Conservation (phyloP, 78 protist genomes). For the Dictyostelium brefeldianum region DNA sequence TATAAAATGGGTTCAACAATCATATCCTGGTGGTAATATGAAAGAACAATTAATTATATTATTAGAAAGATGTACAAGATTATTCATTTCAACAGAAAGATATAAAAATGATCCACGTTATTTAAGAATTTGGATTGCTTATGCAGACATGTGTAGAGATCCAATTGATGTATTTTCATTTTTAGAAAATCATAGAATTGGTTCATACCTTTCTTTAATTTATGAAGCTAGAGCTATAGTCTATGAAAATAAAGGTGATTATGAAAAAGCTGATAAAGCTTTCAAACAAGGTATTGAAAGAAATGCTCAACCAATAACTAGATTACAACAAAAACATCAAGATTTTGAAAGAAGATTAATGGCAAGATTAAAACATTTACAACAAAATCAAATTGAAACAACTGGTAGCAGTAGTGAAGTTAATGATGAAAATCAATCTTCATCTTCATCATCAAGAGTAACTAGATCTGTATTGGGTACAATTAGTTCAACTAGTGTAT, state of each 20-base stretch:
- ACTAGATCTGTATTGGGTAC: conserved; percentile 63
- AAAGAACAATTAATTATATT: conserved; percentile 54
- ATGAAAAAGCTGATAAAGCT: conserved; percentile 63
- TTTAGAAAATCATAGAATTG: conserved; percentile 47
- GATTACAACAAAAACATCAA: conserved; percentile 55
- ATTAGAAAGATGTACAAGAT: conserved; percentile 66
- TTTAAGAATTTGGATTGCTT: conserved; percentile 72
- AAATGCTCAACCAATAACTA: conserved; percentile 56
- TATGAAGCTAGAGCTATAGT: conserved; percentile 82
- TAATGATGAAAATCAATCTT: neutral
- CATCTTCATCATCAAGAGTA: neutral
- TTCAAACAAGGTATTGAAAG: conserved; percentile 62
- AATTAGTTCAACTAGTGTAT: neutral
- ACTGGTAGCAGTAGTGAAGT: neutral
- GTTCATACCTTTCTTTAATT: conserved; percentile 42
- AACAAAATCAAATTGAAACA: neutral
- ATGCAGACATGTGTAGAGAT: conserved; percentile 84
- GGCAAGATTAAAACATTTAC: conserved; percentile 41
- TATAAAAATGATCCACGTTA: conserved; percentile 75
- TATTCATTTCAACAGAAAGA: conserved; percentile 28
- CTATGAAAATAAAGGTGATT: conserved; percentile 72
- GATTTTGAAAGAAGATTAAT: conserved; percentile 65
- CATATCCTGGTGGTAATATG: conserved; percentile 70
- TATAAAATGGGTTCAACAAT: conserved; percentile 80
- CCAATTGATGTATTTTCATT: conserved; percentile 75